Percentiles rank a stretch among this genome's conserved stretches.
Evolutionary conservation across 345 rosid species (phyloP).

Genomic region (Reutealis trisperma): DNA sequence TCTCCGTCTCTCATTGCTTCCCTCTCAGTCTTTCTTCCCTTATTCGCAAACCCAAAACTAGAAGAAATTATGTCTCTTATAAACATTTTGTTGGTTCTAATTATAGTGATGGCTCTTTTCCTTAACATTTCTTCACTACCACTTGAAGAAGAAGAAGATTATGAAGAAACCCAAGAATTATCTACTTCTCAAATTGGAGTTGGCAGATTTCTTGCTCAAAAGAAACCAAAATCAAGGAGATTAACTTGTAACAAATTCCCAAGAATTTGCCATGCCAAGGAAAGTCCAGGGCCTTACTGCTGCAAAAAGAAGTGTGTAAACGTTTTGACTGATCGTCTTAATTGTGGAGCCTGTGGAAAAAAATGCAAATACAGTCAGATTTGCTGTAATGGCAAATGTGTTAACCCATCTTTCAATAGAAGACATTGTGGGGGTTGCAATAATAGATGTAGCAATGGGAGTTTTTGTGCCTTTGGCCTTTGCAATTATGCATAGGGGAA

Average conservation of each 20-base stretch:
- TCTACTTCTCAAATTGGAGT: neutral
- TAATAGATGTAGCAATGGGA: slow-evolving; percentile 31
- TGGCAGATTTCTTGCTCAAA: slow-evolving; percentile 2
- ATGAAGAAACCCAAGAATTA: too few relatives aligned
- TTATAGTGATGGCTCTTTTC: too few relatives aligned
- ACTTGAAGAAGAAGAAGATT: too few relatives aligned
- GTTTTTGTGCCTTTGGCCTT: slow-evolving; percentile 36
- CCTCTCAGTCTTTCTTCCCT: too few relatives aligned
- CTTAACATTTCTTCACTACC: too few relatives aligned
- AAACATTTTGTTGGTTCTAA: too few relatives aligned
- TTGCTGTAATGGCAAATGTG: slow-evolving; percentile 46
- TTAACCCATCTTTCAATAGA: slow-evolving; percentile 29
- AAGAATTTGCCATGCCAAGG: slow-evolving; percentile 23
- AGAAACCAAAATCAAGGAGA: neutral
- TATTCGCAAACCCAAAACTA: too few relatives aligned
- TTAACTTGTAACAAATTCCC: slow-evolving; percentile 25
- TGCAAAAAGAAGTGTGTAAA: slow-evolving; percentile 42
- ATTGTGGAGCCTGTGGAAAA: slow-evolving; percentile 44
- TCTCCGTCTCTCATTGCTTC: too few relatives aligned
- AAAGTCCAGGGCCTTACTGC: slow-evolving; percentile 40
- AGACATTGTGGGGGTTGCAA: slow-evolving; percentile 40
- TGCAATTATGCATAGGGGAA: slow-evolving; percentile 37
- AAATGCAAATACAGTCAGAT: slow-evolving; percentile 42
- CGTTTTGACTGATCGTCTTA: slow-evolving; percentile 20
- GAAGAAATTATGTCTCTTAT: too few relatives aligned